Conservation (phyloP, 148 eudicot genomes). For the Rhododendron kiyosumense region DNA sequence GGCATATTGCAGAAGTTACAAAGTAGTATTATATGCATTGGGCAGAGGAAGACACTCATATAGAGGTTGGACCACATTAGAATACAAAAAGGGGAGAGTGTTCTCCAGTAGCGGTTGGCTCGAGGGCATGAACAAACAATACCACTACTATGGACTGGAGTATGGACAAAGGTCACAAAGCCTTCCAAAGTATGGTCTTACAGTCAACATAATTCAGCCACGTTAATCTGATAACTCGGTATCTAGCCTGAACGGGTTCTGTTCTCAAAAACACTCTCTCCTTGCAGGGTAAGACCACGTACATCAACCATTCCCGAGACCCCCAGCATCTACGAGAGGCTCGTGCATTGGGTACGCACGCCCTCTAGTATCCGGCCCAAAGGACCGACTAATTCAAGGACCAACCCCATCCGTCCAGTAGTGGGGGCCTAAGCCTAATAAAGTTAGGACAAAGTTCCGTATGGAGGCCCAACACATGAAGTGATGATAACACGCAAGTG, state of each 20-base stretch:
- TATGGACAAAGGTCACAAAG: not conserved
- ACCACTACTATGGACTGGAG: not conserved
- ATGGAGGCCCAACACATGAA: not conserved
- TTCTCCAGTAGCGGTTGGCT: slow-evolving; percentile 24
- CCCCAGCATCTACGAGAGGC: not conserved
- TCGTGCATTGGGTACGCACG: not conserved
- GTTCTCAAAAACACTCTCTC: not conserved
- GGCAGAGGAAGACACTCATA: slow-evolving; percentile 5
- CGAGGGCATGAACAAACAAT: slow-evolving; percentile 16
- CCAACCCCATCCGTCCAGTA: not conserved
- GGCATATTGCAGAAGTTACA: not conserved
- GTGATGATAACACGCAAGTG: not conserved
- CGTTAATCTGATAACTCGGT: not conserved
- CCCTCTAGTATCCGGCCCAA: not conserved
- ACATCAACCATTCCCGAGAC: not conserved
- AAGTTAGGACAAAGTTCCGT: not conserved
- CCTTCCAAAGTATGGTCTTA: slow-evolving; percentile 3
- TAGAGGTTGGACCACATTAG: slow-evolving; percentile 12
- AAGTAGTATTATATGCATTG: not conserved
- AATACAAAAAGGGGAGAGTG: not conserved
- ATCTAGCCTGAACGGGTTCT: not conserved
- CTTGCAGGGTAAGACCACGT: not conserved
- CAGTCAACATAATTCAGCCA: slow-evolving; percentile 19
- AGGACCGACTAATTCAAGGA: not conserved
- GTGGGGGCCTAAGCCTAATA: too few species aligned